Percentiles rank a stretch among this genome's conserved stretches.
phyloP scores from a whole-genome alignment of 2,329 filamentous ascomycete species.

The Ophiosphaerella korrae region DNA sequence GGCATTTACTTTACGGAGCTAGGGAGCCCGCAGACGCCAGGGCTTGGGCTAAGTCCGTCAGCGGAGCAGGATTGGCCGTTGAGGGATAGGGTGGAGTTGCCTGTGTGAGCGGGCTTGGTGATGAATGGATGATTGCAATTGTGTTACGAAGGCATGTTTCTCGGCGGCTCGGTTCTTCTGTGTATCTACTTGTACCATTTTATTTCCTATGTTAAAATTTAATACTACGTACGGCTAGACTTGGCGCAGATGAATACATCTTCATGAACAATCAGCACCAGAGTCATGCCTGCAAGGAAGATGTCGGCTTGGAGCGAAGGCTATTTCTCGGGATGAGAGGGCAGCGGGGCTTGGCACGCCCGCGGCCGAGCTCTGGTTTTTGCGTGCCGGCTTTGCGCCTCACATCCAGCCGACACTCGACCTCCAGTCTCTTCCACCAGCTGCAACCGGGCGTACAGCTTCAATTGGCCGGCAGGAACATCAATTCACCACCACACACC shows the following conservation, averaged over 20 bases:
- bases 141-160: too few relatives aligned
- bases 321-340: neutral
- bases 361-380: conserved; percentile 35
- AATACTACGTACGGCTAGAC: neutral
- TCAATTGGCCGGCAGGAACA: conserved; percentile 36
- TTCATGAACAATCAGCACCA: too few relatives aligned
- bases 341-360: neutral
- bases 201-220: too few relatives aligned
- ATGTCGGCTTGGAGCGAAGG: conserved; percentile 9
- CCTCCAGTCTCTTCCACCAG: conserved; percentile 24
- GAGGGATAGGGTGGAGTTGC: neutral
- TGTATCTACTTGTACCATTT: too few relatives aligned
- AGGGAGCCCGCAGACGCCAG: conserved; percentile 14
- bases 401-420: conserved; percentile 25
- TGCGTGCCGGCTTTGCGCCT: conserved; percentile 32
- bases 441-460: conserved; percentile 41
- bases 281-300: neutral
- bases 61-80: neutral
- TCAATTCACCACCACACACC: conserved; percentile 49
- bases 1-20: conserved; percentile 15
- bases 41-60: conserved; percentile 8
- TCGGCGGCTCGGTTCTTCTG: too few relatives aligned
- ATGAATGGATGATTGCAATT: too few relatives aligned
- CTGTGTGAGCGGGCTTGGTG: neutral
- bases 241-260: neutral